Evolutionary conservation across 1,139 yeast species (phyloP).

Genomic region (Pichia sp.): DNA sequence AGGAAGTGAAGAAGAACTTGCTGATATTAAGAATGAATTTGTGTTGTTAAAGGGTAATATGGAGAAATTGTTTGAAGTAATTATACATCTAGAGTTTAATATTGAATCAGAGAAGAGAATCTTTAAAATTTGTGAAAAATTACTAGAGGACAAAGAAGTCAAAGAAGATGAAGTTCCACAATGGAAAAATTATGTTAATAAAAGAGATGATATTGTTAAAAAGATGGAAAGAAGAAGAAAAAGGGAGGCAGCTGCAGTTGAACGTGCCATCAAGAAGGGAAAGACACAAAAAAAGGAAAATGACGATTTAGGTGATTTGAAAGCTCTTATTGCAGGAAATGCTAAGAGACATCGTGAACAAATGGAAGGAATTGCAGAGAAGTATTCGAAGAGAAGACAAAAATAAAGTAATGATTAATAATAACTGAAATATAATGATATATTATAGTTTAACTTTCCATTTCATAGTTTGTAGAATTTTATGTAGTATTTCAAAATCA

Average conservation of each 20-base stretch:
- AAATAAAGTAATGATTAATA: not conserved
- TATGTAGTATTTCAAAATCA: too few relatives aligned
- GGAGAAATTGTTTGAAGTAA: conserved; percentile 59
- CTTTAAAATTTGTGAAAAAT: conserved; percentile 42
- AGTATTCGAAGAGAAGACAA: conserved; percentile 6
- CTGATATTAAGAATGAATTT: conserved; percentile 58
- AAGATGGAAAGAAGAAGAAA: conserved; percentile 8
- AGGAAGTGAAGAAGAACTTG: conserved; percentile 56
- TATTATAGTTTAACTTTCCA: too few relatives aligned
- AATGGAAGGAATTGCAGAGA: conserved; percentile 10
- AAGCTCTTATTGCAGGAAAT: conserved; percentile 10
- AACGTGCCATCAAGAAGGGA: not conserved
- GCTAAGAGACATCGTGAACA: conserved; percentile 7
- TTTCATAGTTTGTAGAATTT: too few relatives aligned
- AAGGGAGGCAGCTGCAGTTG: conserved; percentile 7
- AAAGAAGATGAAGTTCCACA: conserved; percentile 3
- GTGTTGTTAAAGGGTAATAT: conserved; percentile 63
- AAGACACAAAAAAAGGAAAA: too few relatives aligned
- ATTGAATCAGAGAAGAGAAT: conserved; percentile 57
- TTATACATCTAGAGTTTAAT: conserved; percentile 70
- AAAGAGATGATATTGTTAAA: conserved; percentile 2
- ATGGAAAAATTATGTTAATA: conserved; percentile 6
- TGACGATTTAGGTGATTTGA: conserved; percentile 3
- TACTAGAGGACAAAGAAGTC: conserved; percentile 41
- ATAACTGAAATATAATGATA: too few relatives aligned